Conservation (phyloP, 2,329 filamentous ascomycete species). For the Westerdykella aurantiaca region DNA sequence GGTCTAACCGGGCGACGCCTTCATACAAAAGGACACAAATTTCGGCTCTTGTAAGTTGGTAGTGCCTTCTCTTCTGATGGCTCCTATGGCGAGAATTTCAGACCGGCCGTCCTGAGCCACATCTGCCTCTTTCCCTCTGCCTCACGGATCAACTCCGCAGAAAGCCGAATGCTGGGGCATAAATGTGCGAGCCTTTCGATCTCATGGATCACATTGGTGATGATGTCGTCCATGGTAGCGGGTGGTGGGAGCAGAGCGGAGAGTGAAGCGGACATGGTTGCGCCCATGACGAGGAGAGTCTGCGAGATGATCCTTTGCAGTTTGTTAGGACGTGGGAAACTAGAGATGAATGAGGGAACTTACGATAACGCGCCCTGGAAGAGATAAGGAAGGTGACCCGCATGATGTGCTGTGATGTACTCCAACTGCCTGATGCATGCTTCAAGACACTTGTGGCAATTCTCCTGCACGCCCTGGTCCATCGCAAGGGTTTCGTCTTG, state of each 20-base stretch:
- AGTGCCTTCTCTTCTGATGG: not conserved
- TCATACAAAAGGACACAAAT: not conserved
- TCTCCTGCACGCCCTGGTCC: slow-evolving; percentile 68
- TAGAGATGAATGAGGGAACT: slow-evolving; percentile 9
- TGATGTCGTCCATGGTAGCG: slow-evolving; percentile 63
- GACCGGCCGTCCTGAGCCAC: slow-evolving; percentile 43
- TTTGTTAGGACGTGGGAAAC: not conserved
- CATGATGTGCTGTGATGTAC: slow-evolving; percentile 71
- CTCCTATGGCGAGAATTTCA: slow-evolving; percentile 34
- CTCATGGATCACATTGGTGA: slow-evolving; percentile 70
- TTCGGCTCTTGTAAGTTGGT: not conserved
- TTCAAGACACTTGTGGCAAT: slow-evolving; percentile 75
- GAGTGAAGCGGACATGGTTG: slow-evolving; percentile 71
- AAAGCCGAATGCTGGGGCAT: slow-evolving; percentile 68
- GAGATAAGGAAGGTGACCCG: slow-evolving; percentile 77
- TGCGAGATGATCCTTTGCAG: slow-evolving; percentile 69
- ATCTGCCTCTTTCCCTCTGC: slow-evolving; percentile 64
- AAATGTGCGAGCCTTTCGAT: slow-evolving; percentile 68
- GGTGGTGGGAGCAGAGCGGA: slow-evolving; percentile 57
- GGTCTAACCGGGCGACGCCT: not conserved
- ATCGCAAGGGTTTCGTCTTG: slow-evolving; percentile 68
- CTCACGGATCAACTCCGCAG: slow-evolving; percentile 75
- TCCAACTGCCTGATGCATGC: slow-evolving; percentile 74
- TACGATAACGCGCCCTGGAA: slow-evolving; percentile 70
- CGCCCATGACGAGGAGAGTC: slow-evolving; percentile 75